These are phyloP conservation scores for Neospermospora avenae DNA, from an alignment of 2,329 filamentous ascomycete genomes.

Conservation along the genomic window DNA sequence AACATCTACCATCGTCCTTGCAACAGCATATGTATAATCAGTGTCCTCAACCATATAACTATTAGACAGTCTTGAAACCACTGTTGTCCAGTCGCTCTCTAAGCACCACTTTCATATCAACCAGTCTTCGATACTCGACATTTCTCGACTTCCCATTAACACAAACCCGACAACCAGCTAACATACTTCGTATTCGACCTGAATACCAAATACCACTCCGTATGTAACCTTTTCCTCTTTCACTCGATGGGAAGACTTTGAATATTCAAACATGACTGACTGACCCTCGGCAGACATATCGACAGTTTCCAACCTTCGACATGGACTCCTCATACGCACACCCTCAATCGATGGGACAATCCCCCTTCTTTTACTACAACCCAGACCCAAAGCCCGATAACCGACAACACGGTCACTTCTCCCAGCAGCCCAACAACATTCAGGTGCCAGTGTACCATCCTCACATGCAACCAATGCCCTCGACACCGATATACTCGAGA, in stretches of 20 bases:
- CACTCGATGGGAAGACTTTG: neutral
- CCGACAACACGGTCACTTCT: slow-evolving; percentile 74
- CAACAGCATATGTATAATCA: slow-evolving; percentile 36
- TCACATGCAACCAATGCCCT: slow-evolving; percentile 55
- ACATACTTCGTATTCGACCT: slow-evolving; percentile 13
- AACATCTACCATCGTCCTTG: slow-evolving; percentile 16
- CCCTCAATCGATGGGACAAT: slow-evolving; percentile 62
- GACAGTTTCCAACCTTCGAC: slow-evolving; percentile 12
- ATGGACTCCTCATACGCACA: slow-evolving; percentile 36
- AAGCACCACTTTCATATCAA: slow-evolving; percentile 19
- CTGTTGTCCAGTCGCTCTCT: slow-evolving; percentile 39
- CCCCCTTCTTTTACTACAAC: slow-evolving; percentile 84
- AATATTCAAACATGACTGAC: slow-evolving; percentile 24
- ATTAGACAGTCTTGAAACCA: slow-evolving; percentile 36
- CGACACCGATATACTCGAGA: slow-evolving; percentile 61
- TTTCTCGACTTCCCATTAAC: slow-evolving; percentile 13
- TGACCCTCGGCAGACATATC: slow-evolving; percentile 17
- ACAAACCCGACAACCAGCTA: slow-evolving; percentile 20
- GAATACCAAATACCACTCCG: slow-evolving; percentile 14
- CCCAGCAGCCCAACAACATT: slow-evolving; percentile 50
- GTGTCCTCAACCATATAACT: slow-evolving; percentile 26
- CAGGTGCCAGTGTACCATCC: slow-evolving; percentile 50
- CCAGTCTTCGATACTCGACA: slow-evolving; percentile 16
- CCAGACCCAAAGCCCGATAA: slow-evolving; percentile 70
- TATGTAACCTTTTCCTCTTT: slow-evolving; percentile 16